A percentile compares a stretch with the other conserved stretches of the same genome.
Conservation (phyloP, 108 stramenopile genomes). For the Cyclotella baltica region DNA sequence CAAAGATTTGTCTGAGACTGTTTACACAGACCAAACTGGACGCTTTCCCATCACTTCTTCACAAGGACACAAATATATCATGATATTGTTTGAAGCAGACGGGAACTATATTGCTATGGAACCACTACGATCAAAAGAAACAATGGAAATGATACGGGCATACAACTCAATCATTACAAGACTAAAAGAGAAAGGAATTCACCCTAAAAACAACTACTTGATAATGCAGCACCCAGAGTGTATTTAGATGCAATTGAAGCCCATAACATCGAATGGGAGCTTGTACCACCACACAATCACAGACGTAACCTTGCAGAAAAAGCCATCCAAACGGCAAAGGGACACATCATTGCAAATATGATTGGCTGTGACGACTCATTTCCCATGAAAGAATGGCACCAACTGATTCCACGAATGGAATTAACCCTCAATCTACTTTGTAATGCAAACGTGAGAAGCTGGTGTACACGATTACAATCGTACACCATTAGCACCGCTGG, state of each 20-base stretch:
- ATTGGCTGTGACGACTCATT: too few relatives aligned
- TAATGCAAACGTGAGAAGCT: constrained; percentile 10
- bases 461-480: constrained; percentile 42
- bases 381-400: constrained; percentile 43
- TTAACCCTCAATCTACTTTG: constrained; percentile 47
- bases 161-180: constrained; percentile 1
- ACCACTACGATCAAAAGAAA: constrained; percentile 17
- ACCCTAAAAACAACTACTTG: constrained; percentile 7
- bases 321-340: too few relatives aligned
- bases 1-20: background rate
- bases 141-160: background rate
- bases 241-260: background rate
- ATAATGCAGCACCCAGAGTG: constrained; percentile 23
- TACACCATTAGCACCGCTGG: too few relatives aligned
- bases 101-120: constrained; percentile 45
- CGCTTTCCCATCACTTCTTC: constrained; percentile 27
- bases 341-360: too few relatives aligned
- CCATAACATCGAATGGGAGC: background rate
- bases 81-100: constrained; percentile 52
- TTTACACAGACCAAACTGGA: constrained; percentile 40
- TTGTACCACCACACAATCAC: too few relatives aligned
- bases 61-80: constrained; percentile 47
- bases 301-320: constrained; percentile 49
- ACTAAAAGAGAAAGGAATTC: background rate
- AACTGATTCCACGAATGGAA: constrained; percentile 42